Evolutionary conservation across 495 filamentous ascomycete species (phyloP), one percentile per base, ranked within the genome.

Genomic region (Hypoxylon trugodes): DNA sequence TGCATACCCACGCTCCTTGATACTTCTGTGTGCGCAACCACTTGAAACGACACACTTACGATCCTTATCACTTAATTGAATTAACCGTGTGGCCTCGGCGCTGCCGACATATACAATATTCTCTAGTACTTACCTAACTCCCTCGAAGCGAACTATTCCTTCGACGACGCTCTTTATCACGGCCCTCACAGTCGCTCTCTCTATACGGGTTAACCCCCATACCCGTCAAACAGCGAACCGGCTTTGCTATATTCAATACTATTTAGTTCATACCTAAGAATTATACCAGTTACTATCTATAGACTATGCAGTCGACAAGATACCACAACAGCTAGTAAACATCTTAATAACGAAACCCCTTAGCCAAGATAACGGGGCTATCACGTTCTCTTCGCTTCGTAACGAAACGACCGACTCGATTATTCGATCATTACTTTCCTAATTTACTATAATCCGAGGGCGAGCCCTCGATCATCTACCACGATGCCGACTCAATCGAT

Each of bases 401-500:
- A 24, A n/a, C 12, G n/a, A 12, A 9, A 48, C 58, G 5, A 46
- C 19, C 22, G 10, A 46, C 13, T 10, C 30, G 6, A 43, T n/a
- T 33, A 26, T 41, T 45, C 33, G 37, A 40, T 49, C 8, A 15
- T 28, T 38, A 35, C 10, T 1, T 36, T 16, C 9, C 21, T 32
- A 25, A 48, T 33, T 1, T 4, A 21, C 45, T 13, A 32, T 47
- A 26, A 19, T 16, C 21, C 21, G 25, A 54, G 56, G 35, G 26
- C 21, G 19, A 9, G 42, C 36, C 41, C 56, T 57, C 61, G 40
- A 50, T 21, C 41, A 38, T 16, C 21, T 9, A 59, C 64, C 52
- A 74, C 74, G 66, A 65, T 77, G 71, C 38, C 70, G 21, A 50
- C 74, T 42, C 66, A 42, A 26, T 70, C 73, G 6, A 61, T 73